phyloP scores from a whole-genome alignment of 176 grass and related monocot species.

The Luzula sylvatica region DNA sequence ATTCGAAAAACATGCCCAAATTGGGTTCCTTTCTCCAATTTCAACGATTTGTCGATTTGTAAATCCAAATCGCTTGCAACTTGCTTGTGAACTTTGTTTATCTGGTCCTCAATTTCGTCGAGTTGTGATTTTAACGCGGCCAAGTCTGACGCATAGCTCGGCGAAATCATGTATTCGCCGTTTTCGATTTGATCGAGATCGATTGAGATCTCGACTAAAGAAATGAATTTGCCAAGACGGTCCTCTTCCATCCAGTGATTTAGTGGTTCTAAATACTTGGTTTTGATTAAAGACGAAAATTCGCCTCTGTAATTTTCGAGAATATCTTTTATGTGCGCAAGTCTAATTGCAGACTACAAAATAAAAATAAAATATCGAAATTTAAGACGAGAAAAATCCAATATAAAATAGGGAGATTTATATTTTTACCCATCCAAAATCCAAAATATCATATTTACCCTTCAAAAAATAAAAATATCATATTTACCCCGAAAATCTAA shows the following conservation, averaged over 20 bases:
- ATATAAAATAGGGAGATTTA: no score
- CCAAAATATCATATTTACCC: no score
- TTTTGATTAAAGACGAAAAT: conserved; percentile 59
- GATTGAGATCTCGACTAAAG: conserved; percentile 61
- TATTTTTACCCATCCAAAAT: no score
- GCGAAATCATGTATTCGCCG: conserved; percentile 86
- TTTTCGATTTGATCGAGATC: conserved; percentile 80
- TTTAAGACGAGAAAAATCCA: background rate
- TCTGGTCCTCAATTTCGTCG: conserved; percentile 51
- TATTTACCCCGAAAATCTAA: no score
- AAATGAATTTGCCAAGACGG: conserved; percentile 43
- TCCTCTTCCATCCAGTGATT: conserved; percentile 59
- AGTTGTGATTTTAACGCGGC: conserved; percentile 59
- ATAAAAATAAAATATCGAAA: conserved; percentile 12
- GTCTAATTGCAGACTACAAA: conserved; percentile 60
- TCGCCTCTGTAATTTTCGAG: conserved; percentile 67
- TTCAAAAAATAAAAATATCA: no score
- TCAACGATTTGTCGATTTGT: conserved; percentile 71
- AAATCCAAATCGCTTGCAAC: conserved; percentile 73
- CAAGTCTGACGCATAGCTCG: conserved; percentile 58
- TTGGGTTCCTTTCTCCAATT: conserved; percentile 80
- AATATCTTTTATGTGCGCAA: conserved; percentile 53
- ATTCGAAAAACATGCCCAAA: conserved; percentile 97
- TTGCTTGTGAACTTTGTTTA: conserved; percentile 65
- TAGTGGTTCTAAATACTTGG: conserved; percentile 47